A percentile compares a stretch with the other conserved stretches of the same genome.
Evolutionary conservation across 148 eudicot species (phyloP).

Genomic region (Vaccinium vitisidaea): DNA sequence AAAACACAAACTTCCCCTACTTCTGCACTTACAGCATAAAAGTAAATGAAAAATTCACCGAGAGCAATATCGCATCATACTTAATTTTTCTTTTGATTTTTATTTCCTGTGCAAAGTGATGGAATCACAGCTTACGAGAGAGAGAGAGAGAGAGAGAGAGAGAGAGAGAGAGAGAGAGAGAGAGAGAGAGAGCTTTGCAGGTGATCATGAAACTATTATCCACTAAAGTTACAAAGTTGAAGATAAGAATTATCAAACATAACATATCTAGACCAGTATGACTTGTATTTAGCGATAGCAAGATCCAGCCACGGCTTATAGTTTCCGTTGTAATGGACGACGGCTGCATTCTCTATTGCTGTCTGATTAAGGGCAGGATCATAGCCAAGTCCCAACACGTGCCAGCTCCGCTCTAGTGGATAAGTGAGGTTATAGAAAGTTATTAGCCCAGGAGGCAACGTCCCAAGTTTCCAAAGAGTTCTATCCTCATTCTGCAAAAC

Average conservation of each 20-base stretch:
- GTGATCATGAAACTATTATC: slow-evolving; percentile 21
- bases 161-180: background rate
- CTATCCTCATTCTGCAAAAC: slow-evolving; percentile 88
- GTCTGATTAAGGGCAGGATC: too few relatives aligned
- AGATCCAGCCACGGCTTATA: slow-evolving; percentile 99
- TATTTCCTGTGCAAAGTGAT: background rate
- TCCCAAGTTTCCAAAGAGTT: slow-evolving; percentile 97
- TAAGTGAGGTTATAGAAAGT: slow-evolving; percentile 88
- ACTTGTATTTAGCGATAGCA: slow-evolving; percentile 77
- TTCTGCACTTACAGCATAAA: background rate
- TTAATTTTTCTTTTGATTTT: background rate
- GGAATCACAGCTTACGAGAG: background rate
- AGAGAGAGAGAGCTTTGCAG: background rate
- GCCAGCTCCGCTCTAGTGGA: slow-evolving; percentile 93
- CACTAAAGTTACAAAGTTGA: slow-evolving; percentile 61
- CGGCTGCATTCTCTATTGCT: slow-evolving; percentile 79
- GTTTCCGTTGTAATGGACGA: slow-evolving; percentile 88
- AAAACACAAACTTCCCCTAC: background rate
- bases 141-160: too few relatives aligned
- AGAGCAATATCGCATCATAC: background rate
- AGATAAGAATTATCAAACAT: slow-evolving; percentile 76
- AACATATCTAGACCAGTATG: slow-evolving; percentile 57
- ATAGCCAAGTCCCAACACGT: slow-evolving; percentile 28
- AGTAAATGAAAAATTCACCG: background rate
- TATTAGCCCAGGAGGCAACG: slow-evolving; percentile 93